phyloP scores from a whole-genome alignment of 1,139 yeast species.

The Nematodospora anomalae region DNA sequence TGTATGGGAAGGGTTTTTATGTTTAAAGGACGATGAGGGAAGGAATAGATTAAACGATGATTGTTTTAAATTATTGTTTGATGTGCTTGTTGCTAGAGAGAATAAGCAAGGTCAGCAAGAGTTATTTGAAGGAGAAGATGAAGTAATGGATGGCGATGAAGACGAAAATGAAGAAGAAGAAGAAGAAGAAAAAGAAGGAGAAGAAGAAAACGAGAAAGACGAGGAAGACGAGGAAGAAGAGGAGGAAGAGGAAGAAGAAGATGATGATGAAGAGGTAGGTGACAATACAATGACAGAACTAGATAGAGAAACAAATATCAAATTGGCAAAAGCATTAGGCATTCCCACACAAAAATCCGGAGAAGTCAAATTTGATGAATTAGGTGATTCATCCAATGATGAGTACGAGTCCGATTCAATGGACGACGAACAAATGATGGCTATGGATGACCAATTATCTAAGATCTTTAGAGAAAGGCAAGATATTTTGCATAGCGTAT shows the following conservation, averaged over 20 bases:
- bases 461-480: conserved; percentile 81
- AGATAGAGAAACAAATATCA: conserved; percentile 68
- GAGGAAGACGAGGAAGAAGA: conserved; percentile 31
- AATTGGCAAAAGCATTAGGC: conserved; percentile 77
- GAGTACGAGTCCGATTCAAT: conserved; percentile 71
- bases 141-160: conserved; percentile 34
- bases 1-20: conserved; percentile 68
- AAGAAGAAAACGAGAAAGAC: conserved; percentile 30
- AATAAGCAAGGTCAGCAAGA: conserved; percentile 78
- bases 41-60: conserved; percentile 36
- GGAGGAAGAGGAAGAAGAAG: conserved; percentile 25
- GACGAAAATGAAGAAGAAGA: conserved; percentile 35
- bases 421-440: conserved; percentile 98
- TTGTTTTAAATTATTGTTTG: conserved; percentile 60
- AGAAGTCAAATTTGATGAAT: conserved; percentile 45
- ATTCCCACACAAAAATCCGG: conserved; percentile 53
- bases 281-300: conserved; percentile 46
- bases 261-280: conserved; percentile 18
- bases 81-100: conserved; percentile 72
- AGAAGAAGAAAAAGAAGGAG: conserved; percentile 25
- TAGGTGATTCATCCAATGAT: conserved; percentile 34
- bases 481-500: conserved; percentile 50
- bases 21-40: conserved; percentile 32
- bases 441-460: conserved; percentile 82
- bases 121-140: conserved; percentile 60